These are phyloP conservation scores for Rhododendron williamsianum DNA, from an alignment of 148 eudicot genomes.

Conservation along the genomic window DNA sequence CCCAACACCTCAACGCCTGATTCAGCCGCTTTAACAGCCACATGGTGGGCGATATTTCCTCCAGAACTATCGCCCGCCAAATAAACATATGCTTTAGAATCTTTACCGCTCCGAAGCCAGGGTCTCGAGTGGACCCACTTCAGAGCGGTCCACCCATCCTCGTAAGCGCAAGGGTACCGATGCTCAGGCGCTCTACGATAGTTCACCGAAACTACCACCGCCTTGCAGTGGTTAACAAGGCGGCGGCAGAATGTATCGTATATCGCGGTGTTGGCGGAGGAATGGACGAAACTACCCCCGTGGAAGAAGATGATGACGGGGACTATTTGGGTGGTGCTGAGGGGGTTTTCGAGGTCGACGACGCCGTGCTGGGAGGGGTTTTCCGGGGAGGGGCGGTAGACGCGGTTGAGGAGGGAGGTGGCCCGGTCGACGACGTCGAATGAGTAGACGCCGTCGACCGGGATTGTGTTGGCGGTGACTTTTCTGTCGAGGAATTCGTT, in stretches of 20 bases:
- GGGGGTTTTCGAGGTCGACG: slow-evolving; percentile 46
- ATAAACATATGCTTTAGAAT: slow-evolving; percentile 48
- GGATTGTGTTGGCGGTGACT: slow-evolving; percentile 52
- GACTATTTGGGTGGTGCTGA: slow-evolving; percentile 41
- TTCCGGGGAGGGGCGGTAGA: slow-evolving; percentile 43
- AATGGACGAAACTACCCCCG: slow-evolving; percentile 82
- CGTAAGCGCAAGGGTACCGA: slow-evolving; percentile 68
- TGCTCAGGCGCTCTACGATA: slow-evolving; percentile 75
- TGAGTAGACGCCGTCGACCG: slow-evolving; percentile 63
- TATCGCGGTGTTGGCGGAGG: slow-evolving; percentile 71
- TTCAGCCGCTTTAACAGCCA: slow-evolving; percentile 59
- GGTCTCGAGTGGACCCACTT: slow-evolving; percentile 66
- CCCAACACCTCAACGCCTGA: slow-evolving; percentile 59
- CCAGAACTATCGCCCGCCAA: slow-evolving; percentile 89
- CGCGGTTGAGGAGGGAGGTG: slow-evolving; percentile 46
- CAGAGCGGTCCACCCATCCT: slow-evolving; percentile 74
- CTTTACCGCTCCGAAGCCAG: slow-evolving; percentile 60
- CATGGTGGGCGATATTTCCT: slow-evolving; percentile 83
- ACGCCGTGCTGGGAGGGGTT: slow-evolving; percentile 30
- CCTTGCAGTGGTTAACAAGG: slow-evolving; percentile 49
- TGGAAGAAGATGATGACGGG: slow-evolving; percentile 81
- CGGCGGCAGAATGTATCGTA: slow-evolving; percentile 75
- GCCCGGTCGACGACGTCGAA: slow-evolving; percentile 60
- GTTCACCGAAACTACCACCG: slow-evolving; percentile 69
- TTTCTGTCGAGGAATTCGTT: slow-evolving; percentile 74